phyloP scores from a whole-genome alignment of 495 filamentous ascomycete species.

The Neurospora sp. region DNA sequence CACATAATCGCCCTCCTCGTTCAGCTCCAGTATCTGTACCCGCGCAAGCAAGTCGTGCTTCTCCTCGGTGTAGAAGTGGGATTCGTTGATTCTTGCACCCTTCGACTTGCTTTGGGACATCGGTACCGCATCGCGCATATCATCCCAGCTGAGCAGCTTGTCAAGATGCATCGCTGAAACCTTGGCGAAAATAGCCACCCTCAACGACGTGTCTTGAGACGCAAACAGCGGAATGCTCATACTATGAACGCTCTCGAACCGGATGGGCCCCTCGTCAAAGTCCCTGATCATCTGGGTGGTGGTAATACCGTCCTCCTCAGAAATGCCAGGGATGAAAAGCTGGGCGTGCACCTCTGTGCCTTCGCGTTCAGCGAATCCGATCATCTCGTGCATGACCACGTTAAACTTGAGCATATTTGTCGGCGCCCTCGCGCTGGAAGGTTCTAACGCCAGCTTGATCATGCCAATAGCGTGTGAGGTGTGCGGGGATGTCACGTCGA shows the following conservation, averaged over 20 bases:
- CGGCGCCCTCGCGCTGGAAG: conserved; percentile 86
- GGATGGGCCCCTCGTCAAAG: conserved; percentile 90
- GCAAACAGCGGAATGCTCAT: conserved; percentile 93
- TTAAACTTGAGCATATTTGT: conserved; percentile 95
- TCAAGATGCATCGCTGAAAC: conserved; percentile 92
- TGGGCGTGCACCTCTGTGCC: conserved; percentile 94
- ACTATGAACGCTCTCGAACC: conserved; percentile 95
- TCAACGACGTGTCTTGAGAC: conserved; percentile 59
- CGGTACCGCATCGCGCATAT: conserved; percentile 71
- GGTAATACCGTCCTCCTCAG: conserved; percentile 83
- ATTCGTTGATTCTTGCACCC: conserved; percentile 70
- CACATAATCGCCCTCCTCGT: conserved; percentile 81
- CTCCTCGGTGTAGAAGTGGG: conserved; percentile 86
- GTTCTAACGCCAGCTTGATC: conserved; percentile 81
- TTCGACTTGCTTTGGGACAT: conserved; percentile 47
- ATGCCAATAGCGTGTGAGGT: conserved; percentile 83
- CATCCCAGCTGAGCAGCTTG: conserved; percentile 97
- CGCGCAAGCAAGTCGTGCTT: conserved; percentile 86
- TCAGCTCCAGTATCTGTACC: conserved; percentile 79
- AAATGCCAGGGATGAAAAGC: conserved; percentile 85
- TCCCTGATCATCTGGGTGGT: conserved; percentile 91
- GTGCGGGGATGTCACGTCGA: conserved; percentile 88
- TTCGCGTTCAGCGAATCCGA: conserved; percentile 93
- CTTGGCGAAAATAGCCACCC: conserved; percentile 89
- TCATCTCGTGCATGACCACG: conserved; percentile 94